Percentiles rank a stretch among this genome's conserved stretches.
Conservation (phyloP, 2,329 filamentous ascomycete species). For the Nemania sp. region DNA sequence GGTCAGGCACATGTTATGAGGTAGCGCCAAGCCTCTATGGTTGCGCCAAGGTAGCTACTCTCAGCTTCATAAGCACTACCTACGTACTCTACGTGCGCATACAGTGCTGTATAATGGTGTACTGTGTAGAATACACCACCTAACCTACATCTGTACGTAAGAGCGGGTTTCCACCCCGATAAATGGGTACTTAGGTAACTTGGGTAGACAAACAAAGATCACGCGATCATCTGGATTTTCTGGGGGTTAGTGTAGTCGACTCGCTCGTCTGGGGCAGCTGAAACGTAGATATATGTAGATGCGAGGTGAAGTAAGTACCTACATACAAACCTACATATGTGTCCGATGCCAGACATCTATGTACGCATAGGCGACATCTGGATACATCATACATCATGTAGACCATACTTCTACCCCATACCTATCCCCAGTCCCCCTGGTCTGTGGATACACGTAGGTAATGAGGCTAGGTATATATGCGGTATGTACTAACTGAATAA, state of each 20-base stretch:
- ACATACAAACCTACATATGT: neutral
- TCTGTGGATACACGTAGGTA: neutral
- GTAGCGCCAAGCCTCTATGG: slow-evolving; percentile 29
- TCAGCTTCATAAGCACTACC: slow-evolving; percentile 38
- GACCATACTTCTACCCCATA: neutral
- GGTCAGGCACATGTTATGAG: slow-evolving; percentile 34
- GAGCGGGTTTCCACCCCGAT: slow-evolving; percentile 3
- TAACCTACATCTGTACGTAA: neutral
- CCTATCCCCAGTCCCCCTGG: no score
- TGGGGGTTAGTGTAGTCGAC: neutral
- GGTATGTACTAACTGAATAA: neutral
- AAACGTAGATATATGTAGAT: neutral
- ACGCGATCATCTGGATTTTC: slow-evolving; percentile 34
- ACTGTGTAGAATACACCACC: neutral
- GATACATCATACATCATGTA: no score
- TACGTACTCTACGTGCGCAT: neutral
- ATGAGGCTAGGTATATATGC: neutral
- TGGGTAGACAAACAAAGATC: no score
- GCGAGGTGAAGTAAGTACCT: neutral
- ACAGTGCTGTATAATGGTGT: neutral
- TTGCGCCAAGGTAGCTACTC: slow-evolving; percentile 31
- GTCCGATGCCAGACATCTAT: neutral
- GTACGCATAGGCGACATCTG: no score
- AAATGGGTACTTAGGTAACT: slow-evolving; percentile 2
- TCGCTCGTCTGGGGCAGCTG: slow-evolving; percentile 2